Base-by-base conservation (phyloP, 139 green algal genomes). In the Astrephomene gubernaculifera region DNA sequence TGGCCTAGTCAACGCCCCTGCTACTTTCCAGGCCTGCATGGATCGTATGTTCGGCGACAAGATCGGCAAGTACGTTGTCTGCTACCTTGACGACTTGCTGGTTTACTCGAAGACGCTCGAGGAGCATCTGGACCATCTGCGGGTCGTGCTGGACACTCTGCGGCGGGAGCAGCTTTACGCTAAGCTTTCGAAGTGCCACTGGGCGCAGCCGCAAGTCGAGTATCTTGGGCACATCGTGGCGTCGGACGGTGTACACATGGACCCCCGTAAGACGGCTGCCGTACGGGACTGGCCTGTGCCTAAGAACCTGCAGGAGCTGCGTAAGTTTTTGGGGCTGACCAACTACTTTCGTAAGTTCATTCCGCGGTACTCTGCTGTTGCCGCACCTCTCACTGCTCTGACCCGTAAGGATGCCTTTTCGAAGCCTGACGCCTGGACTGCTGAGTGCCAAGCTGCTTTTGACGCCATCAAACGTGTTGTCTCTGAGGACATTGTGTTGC, bases 81-180 rank as follows among this genome's bases (percentile, higher is more conserved):
- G 92, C 39, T 94, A 92, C 41, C 71, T 95, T 6, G 90, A 94
- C 75, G 89, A 95, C 39, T 90, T 93, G 0, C 69, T 92, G 7
- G 87, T 93, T 1, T 93, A 86, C 54, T 87, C 54, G 22, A 49
- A 73, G 14, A 89, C 21, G 19, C 35, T 3, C 9, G 78, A 89
- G 21, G 85, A 92, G 43, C 92, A 95, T 81, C 0, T 72, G 41
- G 4, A 78, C 10, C 88, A 95, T 63, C 41, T 93, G 21, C 24
- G 65, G 24, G 57, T 54, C 6, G 88, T 93, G 1, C 45, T 94
- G 0, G 41, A 85, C 0, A 29, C 82, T 1, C 69, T 95, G 19
- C 44, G 79, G 12, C 53, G 89, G 1, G 43, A 94, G 38, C 35
- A 92, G 43, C 29, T 93, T 0, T 92, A 88, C 68, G 87, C 80